Evolutionary conservation across 169 alveolate genomes (phyloP).

Genomic region (Toxoplasma gondii): DNA sequence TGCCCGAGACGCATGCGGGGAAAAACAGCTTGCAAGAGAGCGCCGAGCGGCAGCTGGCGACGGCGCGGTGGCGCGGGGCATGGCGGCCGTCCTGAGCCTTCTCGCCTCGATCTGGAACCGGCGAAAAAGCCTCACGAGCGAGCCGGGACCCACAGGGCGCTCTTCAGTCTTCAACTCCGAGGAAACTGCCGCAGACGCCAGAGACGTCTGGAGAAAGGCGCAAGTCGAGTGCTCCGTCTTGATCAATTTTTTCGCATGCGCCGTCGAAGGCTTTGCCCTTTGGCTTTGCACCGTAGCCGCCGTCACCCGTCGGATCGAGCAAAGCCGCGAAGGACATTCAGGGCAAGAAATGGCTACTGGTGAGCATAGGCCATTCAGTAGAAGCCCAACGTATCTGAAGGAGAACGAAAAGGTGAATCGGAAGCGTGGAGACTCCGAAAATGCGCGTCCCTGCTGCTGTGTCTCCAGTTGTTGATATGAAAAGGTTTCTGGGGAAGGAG

Average conservation of each 20-base stretch:
- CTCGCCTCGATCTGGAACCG: neutral
- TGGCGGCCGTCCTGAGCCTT: neutral
- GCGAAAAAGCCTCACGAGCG: too few species aligned
- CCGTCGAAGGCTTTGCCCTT: neutral
- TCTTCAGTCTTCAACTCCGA: neutral
- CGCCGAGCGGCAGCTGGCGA: neutral
- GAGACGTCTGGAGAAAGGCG: neutral
- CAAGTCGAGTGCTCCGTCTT: neutral
- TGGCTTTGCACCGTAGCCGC: constrained; percentile 12
- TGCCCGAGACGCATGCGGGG: too few species aligned
- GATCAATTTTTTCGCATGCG: neutral
- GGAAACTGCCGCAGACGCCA: neutral
- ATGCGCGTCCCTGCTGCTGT: too few species aligned
- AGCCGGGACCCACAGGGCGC: too few species aligned
- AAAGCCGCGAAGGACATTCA: neutral
- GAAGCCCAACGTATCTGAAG: neutral
- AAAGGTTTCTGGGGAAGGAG: too few species aligned
- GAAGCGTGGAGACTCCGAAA: too few species aligned
- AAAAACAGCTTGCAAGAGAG: too few species aligned
- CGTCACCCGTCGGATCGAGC: neutral
- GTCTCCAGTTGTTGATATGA: too few species aligned
- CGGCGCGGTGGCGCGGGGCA: neutral
- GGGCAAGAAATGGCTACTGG: neutral
- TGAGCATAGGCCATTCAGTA: neutral
- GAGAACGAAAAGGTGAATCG: neutral